Evolutionary conservation across 1,139 yeast species (phyloP), one percentile per base, ranked within the genome.

Genomic region (Diutina siamensis): DNA sequence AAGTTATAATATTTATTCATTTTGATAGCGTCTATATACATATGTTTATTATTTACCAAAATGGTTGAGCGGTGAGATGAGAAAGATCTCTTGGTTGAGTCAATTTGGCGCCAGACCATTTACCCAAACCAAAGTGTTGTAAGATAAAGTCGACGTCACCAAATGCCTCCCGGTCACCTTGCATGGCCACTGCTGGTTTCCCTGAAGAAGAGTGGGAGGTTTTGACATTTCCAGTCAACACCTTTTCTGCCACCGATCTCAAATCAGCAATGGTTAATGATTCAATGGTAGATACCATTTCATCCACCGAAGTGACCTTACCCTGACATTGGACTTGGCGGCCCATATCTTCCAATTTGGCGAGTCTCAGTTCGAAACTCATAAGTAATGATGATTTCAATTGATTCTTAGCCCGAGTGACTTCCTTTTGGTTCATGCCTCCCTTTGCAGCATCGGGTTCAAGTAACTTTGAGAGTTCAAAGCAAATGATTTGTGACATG

Each of bases 331-430:
- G 95, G 28, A 92, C 78, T 63, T 92, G 98, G 61, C 98, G 78
- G 12, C 98, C 98, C 63, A 89, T 72, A 58, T 92, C 98, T 62
- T 92, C 98, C 46, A 92, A 69, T 55, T 85, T 89, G 17, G 94
- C 95, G 70, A 92, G 74, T 60, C 84, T 87, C 53, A 94, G 80
- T 62, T 92, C 98, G 44, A 89, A 74, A 57, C 89, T 92, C 96
- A 92, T 92, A 58, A 92, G 72, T 49, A 92, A 68, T 4, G 95
- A 83, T n/a, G 94, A 81, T 45, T 84, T 80, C 48, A 92, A 72
- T 66, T 92, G 98, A 61, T 87, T 89, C 63, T 92, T 92, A 27
- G 97, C 96, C 52, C 98, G 74, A 49, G 72, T 65, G 8, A 92
- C 92, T 64, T 92, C 98, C 18, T 21, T 17, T 17, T 75, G 75